A percentile compares a stretch with the other conserved stretches of the same genome.
Evolutionary conservation across 2,329 filamentous ascomycete species (phyloP).

Genomic region (Shiraia bambusicola): DNA sequence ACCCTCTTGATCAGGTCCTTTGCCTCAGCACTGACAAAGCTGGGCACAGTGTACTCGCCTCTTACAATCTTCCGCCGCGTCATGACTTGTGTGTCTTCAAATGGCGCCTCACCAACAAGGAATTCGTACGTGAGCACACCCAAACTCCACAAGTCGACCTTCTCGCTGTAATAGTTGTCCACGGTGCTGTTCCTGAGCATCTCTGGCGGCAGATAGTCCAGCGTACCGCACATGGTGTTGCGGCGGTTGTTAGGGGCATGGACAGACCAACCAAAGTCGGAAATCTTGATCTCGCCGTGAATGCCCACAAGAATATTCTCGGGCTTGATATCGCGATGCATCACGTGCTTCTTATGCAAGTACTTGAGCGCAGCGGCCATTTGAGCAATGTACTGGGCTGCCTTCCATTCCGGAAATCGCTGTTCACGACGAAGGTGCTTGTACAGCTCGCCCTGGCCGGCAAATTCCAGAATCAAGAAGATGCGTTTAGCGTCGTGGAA

Average conservation of each 20-base stretch:
- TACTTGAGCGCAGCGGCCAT: conserved; percentile 90
- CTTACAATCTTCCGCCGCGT: conserved; percentile 86
- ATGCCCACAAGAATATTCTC: conserved; percentile 96
- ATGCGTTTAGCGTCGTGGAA: conserved; percentile 89
- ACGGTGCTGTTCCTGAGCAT: conserved; percentile 83
- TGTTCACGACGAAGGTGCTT: conserved; percentile 79
- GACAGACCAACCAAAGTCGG: conserved; percentile 97
- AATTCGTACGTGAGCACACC: conserved; percentile 97
- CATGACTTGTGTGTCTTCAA: conserved; percentile 93
- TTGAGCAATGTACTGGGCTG: conserved; percentile 83
- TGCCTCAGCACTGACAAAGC: conserved; percentile 86
- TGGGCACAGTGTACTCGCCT: conserved; percentile 89
- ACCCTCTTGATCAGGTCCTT: conserved; percentile 90
- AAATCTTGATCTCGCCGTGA: conserved; percentile 97
- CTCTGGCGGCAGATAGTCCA: conserved; percentile 96
- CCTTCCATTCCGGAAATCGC: conserved; percentile 82
- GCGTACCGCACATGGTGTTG: conserved; percentile 93
- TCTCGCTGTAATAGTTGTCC: conserved; percentile 90
- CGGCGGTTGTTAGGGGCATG: conserved; percentile 93
- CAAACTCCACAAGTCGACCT: conserved; percentile 94
- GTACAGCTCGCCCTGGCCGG: conserved; percentile 82
- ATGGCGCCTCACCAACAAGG: conserved; percentile 90
- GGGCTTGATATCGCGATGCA: conserved; percentile 96
- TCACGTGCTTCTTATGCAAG: conserved; percentile 94
- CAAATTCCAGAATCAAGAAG: conserved; percentile 85